Conservation (phyloP, 208 protist genomes). For the Angomonas ambiguus region DNA sequence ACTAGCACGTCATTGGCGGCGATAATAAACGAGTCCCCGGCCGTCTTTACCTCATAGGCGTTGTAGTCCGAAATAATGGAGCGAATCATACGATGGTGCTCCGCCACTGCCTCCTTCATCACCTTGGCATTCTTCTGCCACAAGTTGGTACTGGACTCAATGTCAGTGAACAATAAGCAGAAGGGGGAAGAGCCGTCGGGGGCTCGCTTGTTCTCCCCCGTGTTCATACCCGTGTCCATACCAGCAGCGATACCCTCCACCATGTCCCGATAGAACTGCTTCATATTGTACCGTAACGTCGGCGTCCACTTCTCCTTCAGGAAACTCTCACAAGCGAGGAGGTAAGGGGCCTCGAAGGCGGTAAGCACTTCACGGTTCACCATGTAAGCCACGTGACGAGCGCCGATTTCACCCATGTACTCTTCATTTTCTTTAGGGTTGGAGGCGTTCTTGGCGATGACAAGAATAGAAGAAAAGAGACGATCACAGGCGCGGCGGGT, state of each 20-base stretch:
- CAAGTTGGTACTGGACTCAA: constrained; percentile 68
- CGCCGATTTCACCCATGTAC: constrained; percentile 5
- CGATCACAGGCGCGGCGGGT: neutral
- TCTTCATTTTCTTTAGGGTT: neutral
- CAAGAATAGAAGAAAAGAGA: neutral
- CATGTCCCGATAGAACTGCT: constrained; percentile 40
- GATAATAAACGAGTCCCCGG: constrained; percentile 84
- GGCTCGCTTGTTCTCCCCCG: constrained; percentile 32
- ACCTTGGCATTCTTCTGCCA: constrained; percentile 50
- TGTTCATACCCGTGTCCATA: constrained; percentile 20
- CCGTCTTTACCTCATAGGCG: constrained; percentile 80
- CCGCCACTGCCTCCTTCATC: constrained; percentile 57
- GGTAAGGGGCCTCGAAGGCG: neutral
- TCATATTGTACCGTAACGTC: constrained; percentile 61
- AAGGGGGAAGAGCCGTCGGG: constrained; percentile 32
- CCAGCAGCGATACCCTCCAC: constrained; percentile 38
- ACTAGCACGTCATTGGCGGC: constrained; percentile 54
- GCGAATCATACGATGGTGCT: constrained; percentile 66
- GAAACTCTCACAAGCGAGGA: neutral
- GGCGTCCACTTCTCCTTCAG: constrained; percentile 54
- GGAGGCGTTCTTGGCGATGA: neutral
- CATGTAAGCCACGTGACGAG: neutral
- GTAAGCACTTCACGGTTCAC: neutral
- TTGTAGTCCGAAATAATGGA: constrained; percentile 47
- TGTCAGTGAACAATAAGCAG: constrained; percentile 51